Percentiles rank a stretch among this genome's conserved stretches.
These are phyloP conservation scores for Polygonum maritimum DNA, from an alignment of 148 eudicot species.

Conservation along the genomic window DNA sequence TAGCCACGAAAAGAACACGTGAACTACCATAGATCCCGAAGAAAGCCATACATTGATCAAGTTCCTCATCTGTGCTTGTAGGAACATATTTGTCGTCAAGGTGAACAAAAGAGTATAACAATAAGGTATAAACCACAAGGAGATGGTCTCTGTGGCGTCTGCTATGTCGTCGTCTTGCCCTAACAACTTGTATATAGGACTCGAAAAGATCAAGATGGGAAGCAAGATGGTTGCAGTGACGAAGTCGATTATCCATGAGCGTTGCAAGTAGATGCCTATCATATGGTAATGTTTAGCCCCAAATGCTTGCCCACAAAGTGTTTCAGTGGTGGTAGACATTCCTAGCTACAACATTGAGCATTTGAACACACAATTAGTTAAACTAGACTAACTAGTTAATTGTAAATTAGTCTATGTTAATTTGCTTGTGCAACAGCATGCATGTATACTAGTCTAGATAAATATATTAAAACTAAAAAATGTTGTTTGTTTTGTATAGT, in stretches of 20 bases:
- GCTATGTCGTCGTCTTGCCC: constrained; percentile 40
- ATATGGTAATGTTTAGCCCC: background rate
- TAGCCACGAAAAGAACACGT: constrained; percentile 45
- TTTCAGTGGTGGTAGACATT: background rate
- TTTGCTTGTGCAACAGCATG: no score
- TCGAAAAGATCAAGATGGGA: constrained; percentile 41
- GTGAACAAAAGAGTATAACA: constrained; percentile 28
- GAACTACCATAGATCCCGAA: constrained; percentile 20
- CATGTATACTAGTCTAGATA: no score
- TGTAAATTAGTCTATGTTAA: no score
- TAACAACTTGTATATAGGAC: constrained; percentile 34
- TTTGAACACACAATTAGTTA: no score
- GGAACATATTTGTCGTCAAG: constrained; percentile 53
- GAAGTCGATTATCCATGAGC: constrained; percentile 54
- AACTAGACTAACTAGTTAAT: no score
- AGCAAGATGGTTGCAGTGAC: constrained; percentile 32
- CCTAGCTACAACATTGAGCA: background rate
- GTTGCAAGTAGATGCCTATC: constrained; percentile 37
- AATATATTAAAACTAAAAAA: no score
- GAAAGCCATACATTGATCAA: constrained; percentile 37
- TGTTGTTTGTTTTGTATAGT: no score
- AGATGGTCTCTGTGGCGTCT: constrained; percentile 25
- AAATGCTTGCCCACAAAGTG: constrained; percentile 1
- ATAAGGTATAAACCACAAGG: constrained; percentile 55
- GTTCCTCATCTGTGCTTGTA: constrained; percentile 68